Base-by-base conservation (phyloP, 2,329 filamentous ascomycete species). In the Neofusicoccum kwambonambiense region DNA sequence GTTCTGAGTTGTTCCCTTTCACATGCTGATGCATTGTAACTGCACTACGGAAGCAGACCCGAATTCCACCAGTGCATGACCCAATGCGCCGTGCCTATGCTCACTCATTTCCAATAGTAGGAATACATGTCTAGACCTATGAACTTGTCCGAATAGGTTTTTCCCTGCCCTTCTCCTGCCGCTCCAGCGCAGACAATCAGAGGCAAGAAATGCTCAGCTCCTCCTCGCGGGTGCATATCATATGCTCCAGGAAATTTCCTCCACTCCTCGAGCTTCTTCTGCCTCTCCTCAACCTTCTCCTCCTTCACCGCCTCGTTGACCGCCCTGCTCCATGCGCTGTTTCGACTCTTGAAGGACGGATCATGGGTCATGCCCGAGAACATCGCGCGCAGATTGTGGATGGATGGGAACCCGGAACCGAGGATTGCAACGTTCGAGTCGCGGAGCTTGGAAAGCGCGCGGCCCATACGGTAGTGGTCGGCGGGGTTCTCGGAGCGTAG, bases 131-230 rank as follows among this genome's bases (percentile, higher is more conserved):
- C 78, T 41, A 84, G 64, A 2, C 82, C 83, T 57, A 75, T 31
- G 67, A 79, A 85, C 5, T 80, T 73, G 71, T 87, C 85, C n/a
- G 72, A 74, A 68, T 85, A 87, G 13, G 67, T 73, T 67, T 73
- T 76, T 17, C 76, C 80, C 71, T 73, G 73, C 56, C 80, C 82
- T 19, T 72, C 68, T 8, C 81, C 81, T 12, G 73, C 79, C 0
- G 82, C 84, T 0, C 82, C 84, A 3, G 84, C 83, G 68, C 82
- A 84, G 37, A 87, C 86, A 51, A 87, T 71, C 74, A 88, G 71
- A 65, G 86, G 86, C 79, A 87, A 74, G 63, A 87, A 87, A 68
- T 88, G 86, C 74, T 87, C 86, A 0, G 83, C 84, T 0, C 81
- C 84, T 9, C 77, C 71, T 1, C 75, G 74, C 2, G 86, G 86